These are phyloP conservation scores for Filosporella fistucella DNA, from an alignment of 495 filamentous ascomycete species.

Conservation along the genomic window DNA sequence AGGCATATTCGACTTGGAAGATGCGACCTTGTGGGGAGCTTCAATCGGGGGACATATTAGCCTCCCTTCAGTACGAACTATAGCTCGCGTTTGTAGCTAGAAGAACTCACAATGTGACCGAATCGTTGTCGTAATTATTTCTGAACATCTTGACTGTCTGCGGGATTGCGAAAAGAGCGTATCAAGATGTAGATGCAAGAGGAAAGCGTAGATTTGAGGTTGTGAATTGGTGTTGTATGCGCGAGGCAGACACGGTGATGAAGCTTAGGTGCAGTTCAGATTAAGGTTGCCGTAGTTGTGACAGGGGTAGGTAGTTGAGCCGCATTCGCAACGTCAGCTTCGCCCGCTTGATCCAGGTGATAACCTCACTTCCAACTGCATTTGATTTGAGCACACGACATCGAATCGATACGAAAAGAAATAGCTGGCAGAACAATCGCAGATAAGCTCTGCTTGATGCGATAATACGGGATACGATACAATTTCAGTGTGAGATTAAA, in stretches of 20 bases:
- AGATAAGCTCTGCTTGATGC: too few relatives aligned
- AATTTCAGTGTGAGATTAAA: too few relatives aligned
- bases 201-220: not conserved
- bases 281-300: slow-evolving; percentile 13
- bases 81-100: not conserved
- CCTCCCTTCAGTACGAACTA: slow-evolving; percentile 5
- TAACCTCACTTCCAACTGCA: too few relatives aligned
- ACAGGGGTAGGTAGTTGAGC: slow-evolving; percentile 15
- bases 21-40: slow-evolving; percentile 99
- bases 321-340: not conserved
- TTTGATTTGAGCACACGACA: too few relatives aligned
- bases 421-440: too few relatives aligned
- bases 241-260: slow-evolving; percentile 25
- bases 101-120: slow-evolving; percentile 89
- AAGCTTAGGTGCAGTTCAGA: slow-evolving; percentile 10
- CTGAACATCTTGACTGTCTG: slow-evolving; percentile 74
- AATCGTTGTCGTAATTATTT: slow-evolving; percentile 99
- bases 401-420: too few relatives aligned
- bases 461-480: too few relatives aligned
- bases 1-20: slow-evolving; percentile 99
- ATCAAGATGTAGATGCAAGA: slow-evolving; percentile 5
- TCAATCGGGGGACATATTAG: slow-evolving; percentile 18
- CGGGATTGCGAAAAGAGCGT: not conserved
- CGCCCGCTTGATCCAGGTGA: not conserved
- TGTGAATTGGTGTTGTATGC: not conserved